Base-by-base conservation (phyloP, 805 yeast species). In the Candida ortonii region DNA sequence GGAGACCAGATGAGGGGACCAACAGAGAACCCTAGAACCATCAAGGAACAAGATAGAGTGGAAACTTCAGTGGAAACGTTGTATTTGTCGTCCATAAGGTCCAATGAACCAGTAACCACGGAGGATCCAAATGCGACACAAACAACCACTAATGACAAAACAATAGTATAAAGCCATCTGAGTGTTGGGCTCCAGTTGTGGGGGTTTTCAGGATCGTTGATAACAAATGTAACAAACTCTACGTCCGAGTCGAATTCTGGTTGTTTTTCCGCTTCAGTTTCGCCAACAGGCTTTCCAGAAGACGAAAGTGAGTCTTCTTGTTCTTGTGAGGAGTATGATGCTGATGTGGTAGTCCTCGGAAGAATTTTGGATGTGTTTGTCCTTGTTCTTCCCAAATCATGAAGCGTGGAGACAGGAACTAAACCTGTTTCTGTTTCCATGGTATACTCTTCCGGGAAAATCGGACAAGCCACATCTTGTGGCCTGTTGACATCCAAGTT, bases 1-100 rank as follows among this genome's bases (percentile, higher is more conserved):
- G 96, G 96, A 10, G 95, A 84, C 94, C 95, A 88, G 16, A 87
- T 46, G 44, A 88, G 65, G 1, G 96, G 96, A 26, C 96, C 96
- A 18, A 86, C 70, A 16, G 89, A 71, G 54, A 88, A 87, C 6
- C 96, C 97, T 16, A 84, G 54, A 33, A 88, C 96, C 95, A 86
- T 87, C 22, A 88, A 62, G 1, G 96, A 84, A 45, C 89, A 84
- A 0, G 90, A 65, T 46, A 88, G 67, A 21, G 78, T 80, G 7
- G 96, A 76, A 14, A 87, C 96, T 57, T 84, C 96, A 2, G 65
- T 56, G 11, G 84, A 74, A 15, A 88, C 96, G 42, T 76, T 62
- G 57, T 70, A 86, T 49, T 77, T 70, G 10, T 80, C 80, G 41
- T 67, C 64, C 41, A 86, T 77, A 12, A 81, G 67, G n/a, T 70